A percentile compares a stretch with the other conserved stretches of the same genome.
Evolutionary conservation across 1,284 basidiomycete species (phyloP).

Genomic region (Cutaneotrichosporon sp.): DNA sequence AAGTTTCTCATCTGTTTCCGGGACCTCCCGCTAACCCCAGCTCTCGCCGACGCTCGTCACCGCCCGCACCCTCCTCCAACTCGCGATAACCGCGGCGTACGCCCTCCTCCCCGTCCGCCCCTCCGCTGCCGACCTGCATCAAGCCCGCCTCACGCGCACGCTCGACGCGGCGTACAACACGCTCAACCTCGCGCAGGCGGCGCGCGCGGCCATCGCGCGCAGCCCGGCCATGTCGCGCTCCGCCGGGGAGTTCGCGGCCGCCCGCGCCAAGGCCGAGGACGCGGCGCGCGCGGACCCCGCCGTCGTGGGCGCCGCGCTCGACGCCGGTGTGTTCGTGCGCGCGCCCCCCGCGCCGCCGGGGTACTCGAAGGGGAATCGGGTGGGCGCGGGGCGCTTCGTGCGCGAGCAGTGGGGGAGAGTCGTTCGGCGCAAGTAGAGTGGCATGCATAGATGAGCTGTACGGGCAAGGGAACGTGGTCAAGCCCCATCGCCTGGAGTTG

Average conservation of each 20-base stretch:
- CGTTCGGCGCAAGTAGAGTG: neutral
- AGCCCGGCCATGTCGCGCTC: constrained; percentile 16
- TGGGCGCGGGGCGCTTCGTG: neutral
- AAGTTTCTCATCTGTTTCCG: constrained; percentile 17
- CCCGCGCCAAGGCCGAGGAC: constrained; percentile 11
- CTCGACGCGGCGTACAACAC: constrained; percentile 22
- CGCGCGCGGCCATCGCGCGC: constrained; percentile 25
- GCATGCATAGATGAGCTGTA: neutral
- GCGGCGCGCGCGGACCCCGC: constrained; percentile 2
- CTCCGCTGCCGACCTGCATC: neutral
- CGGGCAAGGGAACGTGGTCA: too few relatives aligned
- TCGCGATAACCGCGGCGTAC: constrained; percentile 34
- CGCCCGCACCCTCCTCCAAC: constrained; percentile 29
- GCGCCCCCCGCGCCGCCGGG: neutral
- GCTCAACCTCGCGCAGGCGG: constrained; percentile 25
- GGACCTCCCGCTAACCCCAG: constrained; percentile 25
- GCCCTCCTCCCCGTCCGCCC: constrained; percentile 32
- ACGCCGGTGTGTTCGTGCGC: neutral
- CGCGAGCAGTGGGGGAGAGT: neutral
- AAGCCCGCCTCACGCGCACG: neutral
- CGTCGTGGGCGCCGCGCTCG: constrained; percentile 3
- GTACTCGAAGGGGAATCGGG: neutral
- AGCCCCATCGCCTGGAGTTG: too few relatives aligned
- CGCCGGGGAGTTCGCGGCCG: neutral
- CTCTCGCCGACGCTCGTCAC: constrained; percentile 33